Conservation (phyloP, 352 stramenopile genomes). For the Aphanomyces astaci region DNA sequence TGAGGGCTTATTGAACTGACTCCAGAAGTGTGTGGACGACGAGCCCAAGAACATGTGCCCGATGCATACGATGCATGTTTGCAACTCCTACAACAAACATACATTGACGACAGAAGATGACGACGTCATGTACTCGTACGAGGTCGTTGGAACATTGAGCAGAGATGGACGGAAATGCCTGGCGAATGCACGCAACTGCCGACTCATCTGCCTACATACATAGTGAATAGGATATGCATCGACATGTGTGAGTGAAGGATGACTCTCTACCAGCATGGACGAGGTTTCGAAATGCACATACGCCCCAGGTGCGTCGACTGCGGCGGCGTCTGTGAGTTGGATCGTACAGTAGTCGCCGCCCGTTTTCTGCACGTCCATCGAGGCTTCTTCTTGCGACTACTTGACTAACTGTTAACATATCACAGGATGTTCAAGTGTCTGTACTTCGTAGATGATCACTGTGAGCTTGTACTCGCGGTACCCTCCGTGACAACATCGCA, state of each 20-base stretch:
- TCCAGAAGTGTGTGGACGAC: too few species aligned
- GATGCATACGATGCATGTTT: constrained; percentile 31
- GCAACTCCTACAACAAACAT: constrained; percentile 24
- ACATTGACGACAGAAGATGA: not conserved
- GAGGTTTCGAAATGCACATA: constrained; percentile 12
- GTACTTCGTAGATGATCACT: constrained; percentile 20
- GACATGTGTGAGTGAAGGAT: not conserved
- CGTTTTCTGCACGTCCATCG: constrained; percentile 1
- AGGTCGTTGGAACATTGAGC: not conserved
- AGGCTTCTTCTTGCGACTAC: constrained; percentile 10
- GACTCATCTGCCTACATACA: constrained; percentile 1
- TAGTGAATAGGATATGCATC: not conserved
- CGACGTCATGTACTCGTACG: not conserved
- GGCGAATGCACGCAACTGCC: not conserved
- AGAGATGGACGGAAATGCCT: constrained; percentile 12
- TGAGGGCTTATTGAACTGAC: too few species aligned
- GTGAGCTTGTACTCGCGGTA: constrained; percentile 20
- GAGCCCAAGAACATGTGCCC: constrained; percentile 27
- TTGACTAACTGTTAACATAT: not conserved
- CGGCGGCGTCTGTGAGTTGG: not conserved
- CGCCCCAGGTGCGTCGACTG: not conserved
- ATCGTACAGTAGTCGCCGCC: constrained; percentile 14
- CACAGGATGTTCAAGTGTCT: not conserved
- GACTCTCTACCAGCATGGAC: not conserved
- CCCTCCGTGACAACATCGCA: constrained; percentile 16